These are phyloP conservation scores for Aspergillus pseudoviridinutans DNA, from an alignment of 2,329 filamentous ascomycete genomes.

Conservation along the genomic window DNA sequence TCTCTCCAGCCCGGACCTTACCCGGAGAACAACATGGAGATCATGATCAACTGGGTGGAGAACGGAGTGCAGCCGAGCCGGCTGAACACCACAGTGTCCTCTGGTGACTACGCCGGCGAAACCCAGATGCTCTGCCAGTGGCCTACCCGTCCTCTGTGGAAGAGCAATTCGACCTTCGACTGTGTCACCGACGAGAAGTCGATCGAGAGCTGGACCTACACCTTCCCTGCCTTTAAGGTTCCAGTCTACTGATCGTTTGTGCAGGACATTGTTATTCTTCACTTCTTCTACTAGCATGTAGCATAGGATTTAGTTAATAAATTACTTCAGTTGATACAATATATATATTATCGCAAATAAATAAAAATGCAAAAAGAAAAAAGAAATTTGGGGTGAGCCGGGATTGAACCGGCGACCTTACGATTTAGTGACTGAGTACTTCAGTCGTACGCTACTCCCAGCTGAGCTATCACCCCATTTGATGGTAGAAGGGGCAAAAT, in stretches of 20 bases:
- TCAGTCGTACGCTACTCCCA: no score
- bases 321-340: no score
- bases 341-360: no score
- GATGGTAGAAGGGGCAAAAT: no score
- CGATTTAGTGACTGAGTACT: no score
- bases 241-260: constrained; percentile 32
- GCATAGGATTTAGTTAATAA: no score
- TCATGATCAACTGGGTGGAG: constrained; percentile 53
- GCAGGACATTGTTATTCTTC: no score
- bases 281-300: neutral
- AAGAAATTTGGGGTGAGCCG: no score
- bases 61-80: constrained; percentile 43
- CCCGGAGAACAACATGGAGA: constrained; percentile 45
- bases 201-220: constrained; percentile 39
- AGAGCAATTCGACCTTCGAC: constrained; percentile 30
- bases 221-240: constrained; percentile 37
- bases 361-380: no score
- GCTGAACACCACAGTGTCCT: constrained; percentile 40
- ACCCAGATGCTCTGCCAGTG: constrained; percentile 35
- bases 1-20: constrained; percentile 43
- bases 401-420: no score
- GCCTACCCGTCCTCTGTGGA: constrained; percentile 31
- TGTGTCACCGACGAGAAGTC: constrained; percentile 39
- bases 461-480: no score
- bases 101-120: constrained; percentile 27